Evolutionary conservation across 2,329 filamentous ascomycete species (phyloP).

Genomic region (Ilyonectria robusta): DNA sequence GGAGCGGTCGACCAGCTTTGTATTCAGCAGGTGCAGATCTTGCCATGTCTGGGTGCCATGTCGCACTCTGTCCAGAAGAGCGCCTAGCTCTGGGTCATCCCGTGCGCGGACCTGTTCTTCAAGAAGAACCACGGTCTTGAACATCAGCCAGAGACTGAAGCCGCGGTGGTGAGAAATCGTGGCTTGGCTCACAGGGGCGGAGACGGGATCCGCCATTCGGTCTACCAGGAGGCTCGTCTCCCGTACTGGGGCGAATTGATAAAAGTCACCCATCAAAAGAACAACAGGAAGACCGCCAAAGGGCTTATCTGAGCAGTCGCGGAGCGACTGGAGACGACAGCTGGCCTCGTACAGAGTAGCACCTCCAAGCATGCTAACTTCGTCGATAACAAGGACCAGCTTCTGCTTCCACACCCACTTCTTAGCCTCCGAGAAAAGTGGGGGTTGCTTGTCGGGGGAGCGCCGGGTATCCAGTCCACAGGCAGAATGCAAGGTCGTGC

Average conservation of each 20-base stretch:
- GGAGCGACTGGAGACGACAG: constrained; percentile 23
- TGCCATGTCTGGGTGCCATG: no score
- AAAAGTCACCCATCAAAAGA: constrained; percentile 30
- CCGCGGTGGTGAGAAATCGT: no score
- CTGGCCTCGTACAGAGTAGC: constrained; percentile 21
- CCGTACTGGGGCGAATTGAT: constrained; percentile 25
- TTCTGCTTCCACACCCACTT: constrained; percentile 32
- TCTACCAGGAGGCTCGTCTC: constrained; percentile 29
- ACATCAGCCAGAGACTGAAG: no score
- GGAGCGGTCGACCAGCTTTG: no score
- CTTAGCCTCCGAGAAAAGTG: constrained; percentile 21
- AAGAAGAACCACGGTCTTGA: no score
- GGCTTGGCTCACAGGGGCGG: no score
- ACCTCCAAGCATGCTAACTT: constrained; percentile 31
- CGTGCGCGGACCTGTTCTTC: no score
- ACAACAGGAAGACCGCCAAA: constrained; percentile 30
- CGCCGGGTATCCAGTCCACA: constrained; percentile 13
- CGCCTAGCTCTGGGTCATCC: no score
- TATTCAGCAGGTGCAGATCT: no score
- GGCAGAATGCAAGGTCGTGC: constrained; percentile 22
- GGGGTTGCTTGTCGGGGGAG: constrained; percentile 6
- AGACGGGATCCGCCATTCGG: constrained; percentile 16
- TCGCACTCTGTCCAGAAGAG: no score
- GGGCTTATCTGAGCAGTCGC: constrained; percentile 22
- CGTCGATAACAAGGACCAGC: constrained; percentile 26